phyloP scores from a whole-genome alignment of 257 asterid genomes.

The Nicotiana tomentosiformis region DNA sequence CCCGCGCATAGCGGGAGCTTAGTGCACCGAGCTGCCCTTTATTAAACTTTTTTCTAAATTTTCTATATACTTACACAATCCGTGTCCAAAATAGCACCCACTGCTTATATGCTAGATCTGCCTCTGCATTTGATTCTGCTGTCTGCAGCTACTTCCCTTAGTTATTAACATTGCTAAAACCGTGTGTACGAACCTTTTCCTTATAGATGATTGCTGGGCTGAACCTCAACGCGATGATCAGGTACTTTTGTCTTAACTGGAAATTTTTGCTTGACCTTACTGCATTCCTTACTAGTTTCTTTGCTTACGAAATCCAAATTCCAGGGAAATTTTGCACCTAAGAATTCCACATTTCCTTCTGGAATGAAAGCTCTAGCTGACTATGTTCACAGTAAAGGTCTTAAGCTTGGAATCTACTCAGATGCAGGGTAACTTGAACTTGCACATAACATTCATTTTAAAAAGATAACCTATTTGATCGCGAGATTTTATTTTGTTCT shows the following conservation, averaged over 20 bases:
- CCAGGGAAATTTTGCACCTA: constrained; percentile 78
- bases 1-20: too few species aligned
- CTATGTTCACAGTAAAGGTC: constrained; percentile 87
- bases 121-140: neutral
- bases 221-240: constrained; percentile 50
- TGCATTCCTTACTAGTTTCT: neutral
- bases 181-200: constrained; percentile 8
- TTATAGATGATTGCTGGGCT: constrained; percentile 90
- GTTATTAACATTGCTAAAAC: neutral
- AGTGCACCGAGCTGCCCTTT: too few species aligned
- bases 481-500: constrained; percentile 3
- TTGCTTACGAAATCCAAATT: neutral
- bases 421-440: constrained; percentile 69
- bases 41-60: too few species aligned
- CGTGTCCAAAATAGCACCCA: neutral
- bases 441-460: neutral
- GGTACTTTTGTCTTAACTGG: constrained; percentile 28
- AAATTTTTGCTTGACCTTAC: neutral
- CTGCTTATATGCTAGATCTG: neutral
- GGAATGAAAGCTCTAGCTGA: constrained; percentile 91
- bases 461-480: neutral
- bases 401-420: constrained; percentile 82
- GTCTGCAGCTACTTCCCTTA: neutral
- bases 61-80: too few species aligned
- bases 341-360: constrained; percentile 75